Percentiles rank a stretch among this genome's conserved stretches.
Evolutionary conservation across 2,329 filamentous ascomycete species (phyloP).

Genomic region (Cordyceps pruinosa): DNA sequence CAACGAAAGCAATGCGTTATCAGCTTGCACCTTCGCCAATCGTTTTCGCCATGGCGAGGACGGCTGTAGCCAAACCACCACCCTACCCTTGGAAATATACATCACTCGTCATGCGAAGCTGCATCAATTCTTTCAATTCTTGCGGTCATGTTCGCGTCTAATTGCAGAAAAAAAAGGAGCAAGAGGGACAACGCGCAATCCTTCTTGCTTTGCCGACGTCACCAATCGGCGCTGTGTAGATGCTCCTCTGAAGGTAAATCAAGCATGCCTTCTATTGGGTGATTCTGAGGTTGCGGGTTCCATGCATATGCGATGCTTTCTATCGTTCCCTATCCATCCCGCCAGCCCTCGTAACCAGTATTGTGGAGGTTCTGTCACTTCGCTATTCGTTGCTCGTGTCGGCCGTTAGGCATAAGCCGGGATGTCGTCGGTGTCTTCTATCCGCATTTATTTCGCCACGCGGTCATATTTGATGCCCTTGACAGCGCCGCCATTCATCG

Average conservation of each 20-base stretch:
- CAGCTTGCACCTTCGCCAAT: too few relatives aligned
- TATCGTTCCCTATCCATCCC: background rate
- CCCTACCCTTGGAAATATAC: background rate
- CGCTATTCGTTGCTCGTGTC: slow-evolving; percentile 1
- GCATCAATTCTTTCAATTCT: background rate
- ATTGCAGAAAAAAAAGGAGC: background rate
- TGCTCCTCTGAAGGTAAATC: background rate
- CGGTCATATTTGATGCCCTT: slow-evolving; percentile 69
- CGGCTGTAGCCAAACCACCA: background rate
- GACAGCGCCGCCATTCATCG: slow-evolving; percentile 76
- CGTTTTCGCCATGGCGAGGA: too few relatives aligned
- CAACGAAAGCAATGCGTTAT: too few relatives aligned
- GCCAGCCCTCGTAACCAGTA: background rate
- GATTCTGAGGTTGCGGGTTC: too few relatives aligned
- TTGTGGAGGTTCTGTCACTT: background rate
- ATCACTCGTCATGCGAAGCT: background rate
- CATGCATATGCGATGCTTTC: background rate
- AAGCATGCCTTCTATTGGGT: background rate
- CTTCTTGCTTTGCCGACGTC: background rate
- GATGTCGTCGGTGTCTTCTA: too few relatives aligned
- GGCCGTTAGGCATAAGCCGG: too few relatives aligned
- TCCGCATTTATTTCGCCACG: slow-evolving; percentile 56
- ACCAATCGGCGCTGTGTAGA: background rate
- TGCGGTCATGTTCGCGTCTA: background rate
- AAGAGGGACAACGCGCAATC: background rate